Evolutionary conservation across 192 early-diverging fungal genomes (phyloP).

Genomic region (Coemansia reversa): DNA sequence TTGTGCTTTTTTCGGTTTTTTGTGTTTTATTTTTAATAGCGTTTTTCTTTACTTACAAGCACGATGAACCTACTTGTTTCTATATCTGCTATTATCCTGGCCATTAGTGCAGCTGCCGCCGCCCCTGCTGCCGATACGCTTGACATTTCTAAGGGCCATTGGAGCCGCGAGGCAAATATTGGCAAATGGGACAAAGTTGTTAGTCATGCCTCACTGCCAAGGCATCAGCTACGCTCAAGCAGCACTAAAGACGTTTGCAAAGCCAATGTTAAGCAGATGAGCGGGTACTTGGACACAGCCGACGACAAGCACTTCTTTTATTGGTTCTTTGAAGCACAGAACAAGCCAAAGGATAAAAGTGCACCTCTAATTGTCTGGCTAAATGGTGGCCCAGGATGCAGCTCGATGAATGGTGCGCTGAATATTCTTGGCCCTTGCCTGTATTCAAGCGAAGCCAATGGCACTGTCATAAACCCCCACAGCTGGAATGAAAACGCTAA

Average conservation of each 20-base stretch:
- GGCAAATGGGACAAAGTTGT: slow-evolving; percentile 6
- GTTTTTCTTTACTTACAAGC: no score
- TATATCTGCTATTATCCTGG: no score
- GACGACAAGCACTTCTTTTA: slow-evolving; percentile 82
- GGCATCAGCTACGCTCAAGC: slow-evolving; percentile 12
- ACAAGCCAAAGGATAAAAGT: slow-evolving; percentile 47
- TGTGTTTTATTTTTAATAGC: no score
- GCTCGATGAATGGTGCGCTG: slow-evolving; percentile 66
- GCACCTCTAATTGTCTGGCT: slow-evolving; percentile 77
- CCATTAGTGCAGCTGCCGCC: no score
- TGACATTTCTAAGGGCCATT: neutral
- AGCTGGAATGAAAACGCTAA: slow-evolving; percentile 91
- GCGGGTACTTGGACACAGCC: slow-evolving; percentile 68
- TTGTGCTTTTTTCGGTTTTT: no score
- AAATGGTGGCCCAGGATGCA: slow-evolving; percentile 86
- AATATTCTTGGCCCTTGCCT: slow-evolving; percentile 84
- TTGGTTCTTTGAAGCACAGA: slow-evolving; percentile 94
- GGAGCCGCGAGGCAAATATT: neutral
- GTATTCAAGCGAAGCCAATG: slow-evolving; percentile 67
- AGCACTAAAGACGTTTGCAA: slow-evolving; percentile 71
- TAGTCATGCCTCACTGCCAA: neutral
- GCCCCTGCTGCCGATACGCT: no score
- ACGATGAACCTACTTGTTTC: no score
- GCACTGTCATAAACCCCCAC: slow-evolving; percentile 68
- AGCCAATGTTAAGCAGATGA: slow-evolving; percentile 77